phyloP scores from a whole-genome alignment of 306 rosid species.

The Dalbergia oliveri region DNA sequence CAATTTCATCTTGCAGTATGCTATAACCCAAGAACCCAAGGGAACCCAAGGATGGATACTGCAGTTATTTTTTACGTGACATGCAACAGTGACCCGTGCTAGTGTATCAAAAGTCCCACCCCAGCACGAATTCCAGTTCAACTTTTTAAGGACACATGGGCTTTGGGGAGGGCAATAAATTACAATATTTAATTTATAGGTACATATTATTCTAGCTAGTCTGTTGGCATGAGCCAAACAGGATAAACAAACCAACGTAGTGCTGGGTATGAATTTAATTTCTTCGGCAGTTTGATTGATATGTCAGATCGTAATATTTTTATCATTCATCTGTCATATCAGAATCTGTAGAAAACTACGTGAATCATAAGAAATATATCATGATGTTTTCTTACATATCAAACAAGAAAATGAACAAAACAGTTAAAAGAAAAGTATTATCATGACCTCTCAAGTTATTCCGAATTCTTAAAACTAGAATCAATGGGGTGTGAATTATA shows the following conservation, averaged over 20 bases:
- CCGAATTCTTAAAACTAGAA: slow-evolving; percentile 21
- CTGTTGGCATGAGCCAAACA: background rate
- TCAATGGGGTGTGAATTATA: background rate
- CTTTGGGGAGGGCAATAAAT: background rate
- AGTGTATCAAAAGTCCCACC: slow-evolving; percentile 50
- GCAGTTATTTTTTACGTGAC: slow-evolving; percentile 22
- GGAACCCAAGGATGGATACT: background rate
- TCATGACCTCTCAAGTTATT: background rate
- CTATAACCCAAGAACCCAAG: background rate
- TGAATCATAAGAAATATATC: background rate
- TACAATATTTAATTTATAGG: background rate
- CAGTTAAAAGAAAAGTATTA: background rate
- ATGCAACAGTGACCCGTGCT: slow-evolving; percentile 58
- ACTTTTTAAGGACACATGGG: background rate
- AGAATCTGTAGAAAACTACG: background rate
- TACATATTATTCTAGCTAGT: no score
- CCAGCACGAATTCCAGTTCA: slow-evolving; percentile 6
- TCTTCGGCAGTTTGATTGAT: background rate
- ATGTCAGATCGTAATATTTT: background rate
- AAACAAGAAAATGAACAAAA: background rate
- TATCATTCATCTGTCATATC: background rate
- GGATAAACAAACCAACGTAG: background rate
- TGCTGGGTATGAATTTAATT: background rate
- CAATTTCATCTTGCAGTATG: slow-evolving; percentile 8
- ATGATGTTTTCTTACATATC: background rate